Conservation (phyloP, 768 basidiomycete genomes). For the Rossbeevera mucosa region DNA sequence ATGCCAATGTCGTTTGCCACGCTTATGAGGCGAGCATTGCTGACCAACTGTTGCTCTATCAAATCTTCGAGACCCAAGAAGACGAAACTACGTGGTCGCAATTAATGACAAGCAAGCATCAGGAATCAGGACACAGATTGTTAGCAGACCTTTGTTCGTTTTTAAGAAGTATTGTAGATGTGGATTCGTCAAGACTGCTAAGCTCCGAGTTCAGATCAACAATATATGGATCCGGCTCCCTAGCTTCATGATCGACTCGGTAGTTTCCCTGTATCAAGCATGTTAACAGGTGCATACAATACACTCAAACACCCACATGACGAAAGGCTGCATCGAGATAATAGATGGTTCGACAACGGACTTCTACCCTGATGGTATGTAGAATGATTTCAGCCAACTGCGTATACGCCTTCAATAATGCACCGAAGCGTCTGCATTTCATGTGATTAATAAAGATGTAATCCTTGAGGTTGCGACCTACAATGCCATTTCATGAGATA, state of each 20-base stretch:
- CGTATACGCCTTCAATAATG: conserved; percentile 83
- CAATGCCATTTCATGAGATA: conserved; percentile 89
- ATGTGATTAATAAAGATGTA: conserved; percentile 3
- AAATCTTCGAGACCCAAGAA: conserved; percentile 83
- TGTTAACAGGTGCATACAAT: conserved; percentile 7
- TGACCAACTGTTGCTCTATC: conserved; percentile 79
- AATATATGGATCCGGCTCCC: conserved; percentile 89
- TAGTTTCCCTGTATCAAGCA: conserved; percentile 68
- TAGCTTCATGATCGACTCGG: conserved; percentile 70
- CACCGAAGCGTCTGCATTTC: conserved; percentile 75
- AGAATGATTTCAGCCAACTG: conserved; percentile 85
- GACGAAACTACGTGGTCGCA: conserved; percentile 56
- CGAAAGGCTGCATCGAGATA: conserved; percentile 77
- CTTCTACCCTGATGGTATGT: conserved; percentile 81
- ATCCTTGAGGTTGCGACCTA: conserved; percentile 36
- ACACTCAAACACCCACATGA: conserved; percentile 44
- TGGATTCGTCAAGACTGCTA: conserved; percentile 67
- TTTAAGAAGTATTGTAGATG: conserved; percentile 55
- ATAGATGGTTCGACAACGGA: conserved; percentile 79
- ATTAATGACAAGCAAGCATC: neutral
- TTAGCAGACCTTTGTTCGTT: conserved; percentile 62
- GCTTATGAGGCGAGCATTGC: conserved; percentile 65
- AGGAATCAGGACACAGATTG: neutral
- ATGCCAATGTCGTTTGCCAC: conserved; percentile 71
- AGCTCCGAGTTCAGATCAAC: conserved; percentile 82